Conservation (phyloP, 257 asterid species). For the Solanum sparsipilum region DNA sequence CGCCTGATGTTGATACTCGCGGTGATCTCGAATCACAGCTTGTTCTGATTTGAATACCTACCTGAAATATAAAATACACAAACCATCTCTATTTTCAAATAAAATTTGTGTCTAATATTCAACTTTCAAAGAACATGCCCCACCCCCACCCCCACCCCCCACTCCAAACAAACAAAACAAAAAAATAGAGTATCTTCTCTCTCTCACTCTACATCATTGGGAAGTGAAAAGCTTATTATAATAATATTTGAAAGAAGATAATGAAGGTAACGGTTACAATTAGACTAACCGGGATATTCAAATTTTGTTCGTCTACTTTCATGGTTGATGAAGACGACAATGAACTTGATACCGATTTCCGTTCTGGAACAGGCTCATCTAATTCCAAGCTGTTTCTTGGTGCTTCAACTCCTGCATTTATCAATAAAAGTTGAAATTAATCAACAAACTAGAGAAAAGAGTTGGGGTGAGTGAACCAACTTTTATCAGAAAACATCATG, state of each 20-base stretch:
- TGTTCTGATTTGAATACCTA: constrained; percentile 59
- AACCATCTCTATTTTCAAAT: neutral
- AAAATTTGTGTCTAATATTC: neutral
- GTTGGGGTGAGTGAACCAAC: too few species aligned
- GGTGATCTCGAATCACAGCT: constrained; percentile 22
- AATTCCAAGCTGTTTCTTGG: constrained; percentile 88
- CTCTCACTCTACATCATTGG: constrained; percentile 12
- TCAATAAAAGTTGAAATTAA: neutral
- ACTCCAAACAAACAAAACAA: neutral
- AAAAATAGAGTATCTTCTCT: neutral
- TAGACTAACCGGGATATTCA: constrained; percentile 31
- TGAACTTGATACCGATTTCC: constrained; percentile 6
- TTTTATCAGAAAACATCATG: neutral
- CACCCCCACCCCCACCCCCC: neutral
- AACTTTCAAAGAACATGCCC: neutral
- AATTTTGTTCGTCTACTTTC: constrained; percentile 16
- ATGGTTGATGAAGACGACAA: constrained; percentile 12
- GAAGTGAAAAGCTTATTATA: constrained; percentile 7
- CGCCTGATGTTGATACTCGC: constrained; percentile 21
- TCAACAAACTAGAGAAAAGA: neutral
- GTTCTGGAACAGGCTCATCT: constrained; percentile 20
- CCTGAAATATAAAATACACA: constrained; percentile 22
- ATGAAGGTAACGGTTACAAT: constrained; percentile 24
- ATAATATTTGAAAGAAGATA: neutral
- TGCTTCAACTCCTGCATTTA: constrained; percentile 58